phyloP scores from a whole-genome alignment of 305 asterid species.

The Fraxinus ornus region DNA sequence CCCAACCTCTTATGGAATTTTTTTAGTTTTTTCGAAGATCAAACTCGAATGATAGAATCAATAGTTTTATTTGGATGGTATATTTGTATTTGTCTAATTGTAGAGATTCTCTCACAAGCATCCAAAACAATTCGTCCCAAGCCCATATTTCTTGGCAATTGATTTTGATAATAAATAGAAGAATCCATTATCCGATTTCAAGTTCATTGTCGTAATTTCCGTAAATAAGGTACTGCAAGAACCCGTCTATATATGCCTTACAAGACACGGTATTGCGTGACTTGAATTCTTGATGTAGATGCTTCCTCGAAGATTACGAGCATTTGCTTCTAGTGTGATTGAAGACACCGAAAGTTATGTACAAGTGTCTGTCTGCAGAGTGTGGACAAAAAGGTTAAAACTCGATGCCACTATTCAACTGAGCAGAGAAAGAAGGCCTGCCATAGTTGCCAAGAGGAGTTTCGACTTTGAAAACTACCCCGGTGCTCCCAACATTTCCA shows the following conservation, averaged over 20 bases:
- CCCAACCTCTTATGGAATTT: not conserved
- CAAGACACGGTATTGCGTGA: not conserved
- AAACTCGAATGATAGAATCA: not conserved
- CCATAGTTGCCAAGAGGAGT: slow-evolving; percentile 69
- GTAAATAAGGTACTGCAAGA: not conserved
- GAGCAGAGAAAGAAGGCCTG: slow-evolving; percentile 75
- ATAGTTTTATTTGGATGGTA: not conserved
- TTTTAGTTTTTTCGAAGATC: not conserved
- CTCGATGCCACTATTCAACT: slow-evolving; percentile 86
- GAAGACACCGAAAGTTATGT: slow-evolving; percentile 23
- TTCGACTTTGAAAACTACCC: slow-evolving; percentile 77
- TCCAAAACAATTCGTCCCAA: not conserved
- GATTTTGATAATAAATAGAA: not conserved
- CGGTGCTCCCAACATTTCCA: slow-evolving; percentile 83
- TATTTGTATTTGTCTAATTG: not conserved
- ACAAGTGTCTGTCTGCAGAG: slow-evolving; percentile 25
- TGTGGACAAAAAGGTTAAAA: slow-evolving; percentile 36
- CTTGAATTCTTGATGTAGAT: not conserved
- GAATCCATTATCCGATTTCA: not conserved
- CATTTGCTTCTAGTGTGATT: not conserved
- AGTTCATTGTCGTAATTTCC: not conserved
- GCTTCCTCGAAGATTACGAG: not conserved
- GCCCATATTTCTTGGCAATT: not conserved
- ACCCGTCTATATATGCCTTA: not conserved
- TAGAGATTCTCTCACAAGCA: not conserved